Conservation (phyloP, 441 rosid species). For the Mallotus repandus region DNA sequence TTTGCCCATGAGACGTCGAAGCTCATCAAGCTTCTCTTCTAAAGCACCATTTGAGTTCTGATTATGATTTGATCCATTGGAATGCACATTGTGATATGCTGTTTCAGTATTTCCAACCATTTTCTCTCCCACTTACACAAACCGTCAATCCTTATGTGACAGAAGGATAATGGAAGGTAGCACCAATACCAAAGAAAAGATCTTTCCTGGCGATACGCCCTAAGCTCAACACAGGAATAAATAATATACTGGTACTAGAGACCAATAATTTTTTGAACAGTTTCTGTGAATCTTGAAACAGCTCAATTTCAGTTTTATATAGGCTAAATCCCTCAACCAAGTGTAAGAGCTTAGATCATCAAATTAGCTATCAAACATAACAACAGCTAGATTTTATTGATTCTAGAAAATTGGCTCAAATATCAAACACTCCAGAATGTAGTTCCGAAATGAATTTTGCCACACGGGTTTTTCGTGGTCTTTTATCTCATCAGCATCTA, state of each 20-base stretch:
- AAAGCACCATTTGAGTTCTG: conserved; percentile 36
- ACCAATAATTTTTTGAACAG: conserved; percentile 6
- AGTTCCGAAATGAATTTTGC: conserved; percentile 6
- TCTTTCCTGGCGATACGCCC: conserved; percentile 3
- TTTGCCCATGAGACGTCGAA: conserved; percentile 65
- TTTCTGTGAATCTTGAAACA: conserved; percentile 16
- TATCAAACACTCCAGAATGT: conserved; percentile 7
- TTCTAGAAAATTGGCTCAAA: conserved; percentile 20
- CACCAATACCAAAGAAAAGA: conserved; percentile 9
- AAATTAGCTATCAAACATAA: conserved; percentile 8
- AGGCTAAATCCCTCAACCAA: neutral
- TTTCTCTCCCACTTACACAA: conserved; percentile 20
- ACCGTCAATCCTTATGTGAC: neutral
- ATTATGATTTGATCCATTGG: conserved; percentile 48
- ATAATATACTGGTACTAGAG: neutral
- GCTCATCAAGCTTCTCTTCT: conserved; percentile 70
- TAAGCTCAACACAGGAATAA: conserved; percentile 12
- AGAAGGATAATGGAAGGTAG: conserved; percentile 1
- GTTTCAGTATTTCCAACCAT: conserved; percentile 38
- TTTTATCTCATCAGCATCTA: conserved; percentile 14
- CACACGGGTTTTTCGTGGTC: conserved; percentile 16
- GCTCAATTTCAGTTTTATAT: neutral
- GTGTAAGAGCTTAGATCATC: conserved; percentile 10
- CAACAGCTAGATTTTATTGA: conserved; percentile 14
- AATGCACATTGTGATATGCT: conserved; percentile 19